A percentile compares a stretch with the other conserved stretches of the same genome.
These are phyloP conservation scores for Starmerella potacharoeniae DNA, from an alignment of 805 yeast genomes.

Conservation along the genomic window DNA sequence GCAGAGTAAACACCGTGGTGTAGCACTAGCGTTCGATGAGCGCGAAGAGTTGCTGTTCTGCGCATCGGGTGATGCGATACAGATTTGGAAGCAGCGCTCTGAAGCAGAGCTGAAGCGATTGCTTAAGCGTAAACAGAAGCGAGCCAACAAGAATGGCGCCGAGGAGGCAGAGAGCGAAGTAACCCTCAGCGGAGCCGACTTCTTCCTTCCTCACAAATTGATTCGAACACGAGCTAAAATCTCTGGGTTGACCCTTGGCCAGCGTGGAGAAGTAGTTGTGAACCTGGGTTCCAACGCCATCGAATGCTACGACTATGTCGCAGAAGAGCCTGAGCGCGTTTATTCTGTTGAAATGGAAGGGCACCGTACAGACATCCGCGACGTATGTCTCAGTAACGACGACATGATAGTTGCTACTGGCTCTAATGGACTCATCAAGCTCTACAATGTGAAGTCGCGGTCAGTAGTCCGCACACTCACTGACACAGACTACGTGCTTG, in stretches of 20 bases:
- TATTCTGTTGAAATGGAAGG: constrained; percentile 66
- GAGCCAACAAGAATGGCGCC: constrained; percentile 57
- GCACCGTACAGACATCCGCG: constrained; percentile 80
- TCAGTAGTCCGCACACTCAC: constrained; percentile 78
- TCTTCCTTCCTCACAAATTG: constrained; percentile 57
- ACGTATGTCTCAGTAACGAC: constrained; percentile 73
- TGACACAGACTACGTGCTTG: constrained; percentile 68
- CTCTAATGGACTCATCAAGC: constrained; percentile 75
- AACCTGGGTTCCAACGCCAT: constrained; percentile 65
- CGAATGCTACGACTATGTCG: constrained; percentile 47
- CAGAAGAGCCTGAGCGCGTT: constrained; percentile 23
- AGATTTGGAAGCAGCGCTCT: constrained; percentile 64
- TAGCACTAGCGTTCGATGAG: constrained; percentile 6
- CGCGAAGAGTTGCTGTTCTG: constrained; percentile 8
- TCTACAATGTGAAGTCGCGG: constrained; percentile 70
- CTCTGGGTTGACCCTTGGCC: constrained; percentile 28
- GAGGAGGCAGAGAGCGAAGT: constrained; percentile 26
- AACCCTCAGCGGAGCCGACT: constrained; percentile 23
- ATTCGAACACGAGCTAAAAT: constrained; percentile 37
- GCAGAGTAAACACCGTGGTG: constrained; percentile 30
- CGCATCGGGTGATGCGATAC: constrained; percentile 74
- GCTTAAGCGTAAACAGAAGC: constrained; percentile 59
- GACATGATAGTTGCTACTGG: constrained; percentile 75
- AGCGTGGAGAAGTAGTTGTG: constrained; percentile 48
- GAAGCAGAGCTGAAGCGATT: constrained; percentile 72